These are phyloP conservation scores for Fusarium coffeatum DNA, from an alignment of 2,329 filamentous ascomycete species.

Conservation along the genomic window DNA sequence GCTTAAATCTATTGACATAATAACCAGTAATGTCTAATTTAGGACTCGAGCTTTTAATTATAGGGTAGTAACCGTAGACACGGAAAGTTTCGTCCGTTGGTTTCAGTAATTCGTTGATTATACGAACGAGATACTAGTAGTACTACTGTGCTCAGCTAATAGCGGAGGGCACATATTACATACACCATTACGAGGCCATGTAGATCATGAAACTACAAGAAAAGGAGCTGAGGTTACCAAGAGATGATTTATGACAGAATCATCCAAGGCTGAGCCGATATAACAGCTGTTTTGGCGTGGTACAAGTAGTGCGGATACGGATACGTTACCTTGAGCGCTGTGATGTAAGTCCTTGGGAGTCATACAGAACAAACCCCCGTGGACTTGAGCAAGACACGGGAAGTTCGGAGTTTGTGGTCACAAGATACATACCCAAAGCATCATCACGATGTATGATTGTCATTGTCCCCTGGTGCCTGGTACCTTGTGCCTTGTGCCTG, in stretches of 20 bases:
- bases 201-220: not conserved
- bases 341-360: not conserved
- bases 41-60: not conserved
- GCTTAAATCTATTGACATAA: not conserved
- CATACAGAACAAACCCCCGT: slow-evolving; percentile 2
- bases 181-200: slow-evolving; percentile 1
- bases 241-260: slow-evolving; percentile 15
- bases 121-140: not conserved
- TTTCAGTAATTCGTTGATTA: not conserved
- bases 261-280: slow-evolving; percentile 8
- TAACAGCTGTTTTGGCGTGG: slow-evolving; percentile 10
- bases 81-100: not conserved
- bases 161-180: not conserved
- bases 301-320: slow-evolving; percentile 24
- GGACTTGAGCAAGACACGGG: slow-evolving; percentile 8
- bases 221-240: not conserved
- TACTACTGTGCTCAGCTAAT: not conserved
- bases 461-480: slow-evolving; percentile 36
- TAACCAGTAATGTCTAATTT: not conserved
- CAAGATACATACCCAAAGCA: not conserved
- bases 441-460: slow-evolving; percentile 16
- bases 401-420: slow-evolving; percentile 18
- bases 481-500: slow-evolving; percentile 26
- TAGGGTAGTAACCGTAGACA: not conserved
- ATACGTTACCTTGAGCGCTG: slow-evolving; percentile 33